Base-by-base conservation (phyloP, 495 filamentous ascomycete genomes). In the Lindgomyces ingoldianus region DNA sequence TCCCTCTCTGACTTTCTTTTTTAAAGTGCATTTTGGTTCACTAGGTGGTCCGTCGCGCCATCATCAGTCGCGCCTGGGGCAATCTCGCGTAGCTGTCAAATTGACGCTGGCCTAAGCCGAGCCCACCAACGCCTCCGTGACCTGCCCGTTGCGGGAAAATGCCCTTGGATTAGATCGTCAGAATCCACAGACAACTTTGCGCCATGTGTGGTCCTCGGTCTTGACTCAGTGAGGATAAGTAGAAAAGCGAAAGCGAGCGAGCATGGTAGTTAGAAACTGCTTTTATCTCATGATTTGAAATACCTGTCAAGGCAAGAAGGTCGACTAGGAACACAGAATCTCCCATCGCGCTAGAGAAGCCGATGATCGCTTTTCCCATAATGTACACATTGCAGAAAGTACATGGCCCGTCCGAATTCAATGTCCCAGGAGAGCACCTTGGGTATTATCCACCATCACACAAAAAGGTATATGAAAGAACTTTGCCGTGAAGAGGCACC, bases 301-400 rank as follows among this genome's bases (percentile, higher is more conserved):
- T 27, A 50, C 64, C 57, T 24, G 63, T 42, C 47, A 21, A 57
- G 64, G 57, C 64, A 39, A 44, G 50, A 49, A 33, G 19, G 50
- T 3, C 42, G 22, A 60, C 49, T 60, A 55, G 46, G 39, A 58
- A 66, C 57, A 66, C 48, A 8, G 24, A 57, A 57, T 51, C 66
- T 41, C 33, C 41, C 51, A 46, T 49, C 39, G 61, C 53, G 62
- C 49, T 53, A 62, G 26, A 45, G 52, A 62, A 62, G 62, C 57
- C 50, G 44, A 50, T 42, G 21, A 41, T 56, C 53, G 50, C 53
- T 59, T 65, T 65, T 70, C 48, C 62, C 60, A 33, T 69, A 70
- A 65, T 66, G 65, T 71, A 71, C 69, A 71, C 56, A 55, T 60
- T 57, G 60, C 53, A 49, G 47, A 60, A 67, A 63, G 53, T 58